Percentiles rank a stretch among this genome's conserved stretches.
Evolutionary conservation across 1,139 yeast genomes (phyloP).

Genomic region (Magnusiomyces ingens): DNA sequence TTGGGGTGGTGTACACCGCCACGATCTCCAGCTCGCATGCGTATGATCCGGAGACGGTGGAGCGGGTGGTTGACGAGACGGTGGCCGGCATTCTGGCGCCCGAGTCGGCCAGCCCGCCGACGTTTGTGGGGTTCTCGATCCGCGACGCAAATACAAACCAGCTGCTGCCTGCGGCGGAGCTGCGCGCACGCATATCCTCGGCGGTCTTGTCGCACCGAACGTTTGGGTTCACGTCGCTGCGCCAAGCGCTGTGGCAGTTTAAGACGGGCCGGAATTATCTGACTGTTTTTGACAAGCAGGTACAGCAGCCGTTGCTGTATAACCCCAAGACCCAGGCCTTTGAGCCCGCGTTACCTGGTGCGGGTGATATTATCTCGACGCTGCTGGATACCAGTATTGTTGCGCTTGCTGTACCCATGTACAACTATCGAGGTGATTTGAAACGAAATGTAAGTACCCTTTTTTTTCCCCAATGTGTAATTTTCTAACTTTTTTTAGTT

Average conservation of each 20-base stretch:
- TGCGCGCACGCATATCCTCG: too few species aligned
- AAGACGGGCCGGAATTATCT: slow-evolving; percentile 66
- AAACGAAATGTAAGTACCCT: slow-evolving; percentile 37
- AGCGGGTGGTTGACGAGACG: too few species aligned
- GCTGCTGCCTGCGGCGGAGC: too few species aligned
- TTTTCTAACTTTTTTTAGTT: slow-evolving; percentile 25
- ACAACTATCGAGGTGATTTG: slow-evolving; percentile 61
- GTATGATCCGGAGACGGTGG: too few species aligned
- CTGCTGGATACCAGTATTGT: slow-evolving; percentile 74
- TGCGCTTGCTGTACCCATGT: slow-evolving; percentile 71
- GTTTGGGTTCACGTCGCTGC: slow-evolving; percentile 12
- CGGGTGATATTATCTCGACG: slow-evolving; percentile 67
- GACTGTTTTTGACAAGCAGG: slow-evolving; percentile 43
- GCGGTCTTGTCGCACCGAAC: slow-evolving; percentile 27
- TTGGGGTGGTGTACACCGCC: slow-evolving; percentile 42
- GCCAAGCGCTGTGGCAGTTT: slow-evolving; percentile 40
- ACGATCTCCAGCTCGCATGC: slow-evolving; percentile 35
- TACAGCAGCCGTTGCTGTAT: slow-evolving; percentile 12
- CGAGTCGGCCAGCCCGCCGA: too few species aligned
- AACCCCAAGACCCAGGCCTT: slow-evolving; percentile 8
- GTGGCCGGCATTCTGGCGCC: too few species aligned
- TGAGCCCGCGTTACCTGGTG: slow-evolving; percentile 55
- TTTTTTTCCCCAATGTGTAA: slow-evolving; percentile 4
- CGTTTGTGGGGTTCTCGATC: too few species aligned
- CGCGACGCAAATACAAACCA: too few species aligned